These are phyloP conservation scores for Elsinoe fawcettii DNA, from an alignment of 2,329 filamentous ascomycete genomes.

Conservation along the genomic window DNA sequence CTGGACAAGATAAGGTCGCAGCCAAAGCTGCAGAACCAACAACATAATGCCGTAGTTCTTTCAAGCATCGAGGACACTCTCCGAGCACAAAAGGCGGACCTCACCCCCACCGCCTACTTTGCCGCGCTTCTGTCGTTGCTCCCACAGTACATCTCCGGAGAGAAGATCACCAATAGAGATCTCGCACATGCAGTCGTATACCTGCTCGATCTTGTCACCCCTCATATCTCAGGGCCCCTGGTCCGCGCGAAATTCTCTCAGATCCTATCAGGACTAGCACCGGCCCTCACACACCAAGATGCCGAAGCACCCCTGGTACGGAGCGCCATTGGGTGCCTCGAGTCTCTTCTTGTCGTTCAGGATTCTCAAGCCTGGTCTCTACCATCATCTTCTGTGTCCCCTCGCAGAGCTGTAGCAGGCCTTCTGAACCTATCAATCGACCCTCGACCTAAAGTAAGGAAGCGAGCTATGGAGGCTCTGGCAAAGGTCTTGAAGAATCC, in stretches of 20 bases:
- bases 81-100: conserved; percentile 73
- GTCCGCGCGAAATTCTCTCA: conserved; percentile 92
- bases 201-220: conserved; percentile 85
- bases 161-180: conserved; percentile 65
- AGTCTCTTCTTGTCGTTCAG: conserved; percentile 84
- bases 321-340: conserved; percentile 85
- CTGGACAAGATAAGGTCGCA: conserved; percentile 89
- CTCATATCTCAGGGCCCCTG: conserved; percentile 73
- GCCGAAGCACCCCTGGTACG: conserved; percentile 80
- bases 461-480: conserved; percentile 83
- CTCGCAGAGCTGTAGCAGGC: conserved; percentile 77
- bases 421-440: conserved; percentile 79
- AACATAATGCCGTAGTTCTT: conserved; percentile 84
- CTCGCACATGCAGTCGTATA: conserved; percentile 83
- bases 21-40: conserved; percentile 90
- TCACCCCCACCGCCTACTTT: conserved; percentile 86
- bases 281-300: conserved; percentile 69
- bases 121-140: conserved; percentile 87
- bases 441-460: conserved; percentile 84
- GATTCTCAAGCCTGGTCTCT: conserved; percentile 83
- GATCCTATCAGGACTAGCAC: conserved; percentile 79
- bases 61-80: conserved; percentile 89
- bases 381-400: conserved; percentile 72
- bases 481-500: conserved; percentile 74
- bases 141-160: conserved; percentile 60